Base-by-base conservation (phyloP, 306 rosid species). In the Boehmeria nivea region DNA sequence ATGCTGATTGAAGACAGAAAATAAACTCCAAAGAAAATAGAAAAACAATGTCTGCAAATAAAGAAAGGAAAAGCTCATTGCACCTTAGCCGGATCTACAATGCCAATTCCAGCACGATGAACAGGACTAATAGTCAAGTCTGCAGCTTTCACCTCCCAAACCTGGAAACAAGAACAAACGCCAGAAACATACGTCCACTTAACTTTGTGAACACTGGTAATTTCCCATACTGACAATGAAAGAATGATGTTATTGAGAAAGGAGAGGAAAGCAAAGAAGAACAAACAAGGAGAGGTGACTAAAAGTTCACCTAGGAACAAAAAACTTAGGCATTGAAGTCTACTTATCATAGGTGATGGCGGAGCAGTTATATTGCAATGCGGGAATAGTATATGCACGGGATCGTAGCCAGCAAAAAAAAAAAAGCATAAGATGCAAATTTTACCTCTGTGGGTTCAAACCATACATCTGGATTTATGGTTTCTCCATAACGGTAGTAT, bases 81-180 rank as follows among this genome's bases (percentile, higher is more conserved):
- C 67, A 91, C 96, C 99, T 87, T 91, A 33, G 69, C 59, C 8
- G 81, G 26, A 73, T 84, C 95, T 55, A 87, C 85, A 43, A 73
- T 83, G 72, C 99, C 95, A 19, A 71, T 78, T 59, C 86, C 99
- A 57, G 99, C 99, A 43, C 80, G 89, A 65, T 91, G 66, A 77
- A 91, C 89, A 17, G 98, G 96, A 70, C 95, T 91, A 72, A 91
- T 78, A 51, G 96, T 87, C 81, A 91, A 69, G 59, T 91, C 99
- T 31, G 99, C 99, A 42, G 96, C 96, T 75, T 83, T 91, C 60
- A 91, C 96, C 76, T 82, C 96, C 96, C 99, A 87, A 64, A 91
- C 96, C 98, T 91, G 62, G 14, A 69, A 22, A 34, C 36, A 31
- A 31, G 36, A 31, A 31, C n/a, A n/a, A n/a, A n/a, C n/a, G n/a